Base-by-base conservation (phyloP, 2,329 filamentous ascomycete species). In the Biscogniauxia sp. region DNA sequence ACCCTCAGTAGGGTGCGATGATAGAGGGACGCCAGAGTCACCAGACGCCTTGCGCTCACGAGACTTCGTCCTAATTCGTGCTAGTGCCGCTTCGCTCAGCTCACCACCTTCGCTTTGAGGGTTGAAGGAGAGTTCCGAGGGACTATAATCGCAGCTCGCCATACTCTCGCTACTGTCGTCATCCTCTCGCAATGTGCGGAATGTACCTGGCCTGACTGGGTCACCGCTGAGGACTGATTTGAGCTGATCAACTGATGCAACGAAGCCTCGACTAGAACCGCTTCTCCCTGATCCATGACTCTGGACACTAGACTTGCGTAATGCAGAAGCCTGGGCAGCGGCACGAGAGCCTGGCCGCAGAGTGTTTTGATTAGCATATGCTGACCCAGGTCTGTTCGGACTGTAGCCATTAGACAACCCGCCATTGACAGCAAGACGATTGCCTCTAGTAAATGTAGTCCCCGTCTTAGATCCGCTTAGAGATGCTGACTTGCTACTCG, bases 381-480 rank as follows among this genome's bases (percentile, higher is more conserved):
- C 82, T 5, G 82, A 83, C 59, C 68, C 74, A 58, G 69, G 76
- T 58, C 76, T 76, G 50, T 70, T 75, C 23, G 76, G 68, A 28
- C 75, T 73, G 55, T 78, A 75, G 20, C 75, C 76, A 60, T 76
- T 76, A 51, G 66, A 68, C 26, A 70, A 68, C 52, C 74, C 80
- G 58, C 84, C 78, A 66, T 84, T 86, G 45, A 88, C 80, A n/a
- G 83, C 82, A 49, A 90, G 80, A 61, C 84, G 83, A 64, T 84
- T 83, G 54, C 77, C 80, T 68, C 71, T 78, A 13, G 82, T 83
- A 19, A 73, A 80, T 57, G 80, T 82, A 11, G 85, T 90, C 51
- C 85, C 88, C 1, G 84, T 82, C 64, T 85, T 87, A 2, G 92
- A 96, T 20, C 92, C 92, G 57, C 81, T 90, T 58, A 96, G 78